Conservation (phyloP, 805 yeast genomes). For the Teunomyces panamensis region DNA sequence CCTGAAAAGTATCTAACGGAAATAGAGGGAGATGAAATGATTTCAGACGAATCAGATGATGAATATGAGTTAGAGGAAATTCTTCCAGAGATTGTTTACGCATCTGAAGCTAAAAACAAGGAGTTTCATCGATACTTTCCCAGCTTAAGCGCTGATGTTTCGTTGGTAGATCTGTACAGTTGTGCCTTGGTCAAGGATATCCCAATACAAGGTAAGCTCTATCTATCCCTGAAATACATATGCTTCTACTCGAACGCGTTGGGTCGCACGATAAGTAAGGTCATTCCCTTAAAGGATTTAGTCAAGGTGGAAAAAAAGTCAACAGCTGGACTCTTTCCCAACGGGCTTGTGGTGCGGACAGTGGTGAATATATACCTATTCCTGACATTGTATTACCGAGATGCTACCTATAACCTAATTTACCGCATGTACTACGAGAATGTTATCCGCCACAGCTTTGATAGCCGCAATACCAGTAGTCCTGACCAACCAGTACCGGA, state of each 20-base stretch:
- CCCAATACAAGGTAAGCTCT: slow-evolving; percentile 65
- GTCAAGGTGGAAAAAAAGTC: slow-evolving; percentile 61
- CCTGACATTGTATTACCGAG: slow-evolving; percentile 87
- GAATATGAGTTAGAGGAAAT: not conserved
- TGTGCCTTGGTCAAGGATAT: slow-evolving; percentile 69
- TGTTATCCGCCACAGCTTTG: slow-evolving; percentile 59
- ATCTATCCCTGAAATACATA: slow-evolving; percentile 51
- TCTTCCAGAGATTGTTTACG: slow-evolving; percentile 34
- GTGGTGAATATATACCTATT: slow-evolving; percentile 64
- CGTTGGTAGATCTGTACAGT: slow-evolving; percentile 55
- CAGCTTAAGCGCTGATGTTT: slow-evolving; percentile 48
- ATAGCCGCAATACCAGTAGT: slow-evolving; percentile 18
- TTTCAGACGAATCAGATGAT: not conserved
- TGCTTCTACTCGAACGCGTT: slow-evolving; percentile 66
- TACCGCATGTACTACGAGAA: slow-evolving; percentile 20
- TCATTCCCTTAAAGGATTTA: slow-evolving; percentile 59
- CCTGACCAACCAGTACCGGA: slow-evolving; percentile 1
- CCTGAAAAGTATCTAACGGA: not conserved
- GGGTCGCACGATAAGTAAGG: slow-evolving; percentile 61
- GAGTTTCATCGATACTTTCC: slow-evolving; percentile 62
- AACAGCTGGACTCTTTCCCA: slow-evolving; percentile 68
- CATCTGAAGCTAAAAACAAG: slow-evolving; percentile 56
- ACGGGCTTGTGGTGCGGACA: slow-evolving; percentile 67
- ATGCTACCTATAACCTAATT: slow-evolving; percentile 68
- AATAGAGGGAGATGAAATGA: not conserved